phyloP scores from a whole-genome alignment of 2,329 filamentous ascomycete species.

The Alternaria brassicae region DNA sequence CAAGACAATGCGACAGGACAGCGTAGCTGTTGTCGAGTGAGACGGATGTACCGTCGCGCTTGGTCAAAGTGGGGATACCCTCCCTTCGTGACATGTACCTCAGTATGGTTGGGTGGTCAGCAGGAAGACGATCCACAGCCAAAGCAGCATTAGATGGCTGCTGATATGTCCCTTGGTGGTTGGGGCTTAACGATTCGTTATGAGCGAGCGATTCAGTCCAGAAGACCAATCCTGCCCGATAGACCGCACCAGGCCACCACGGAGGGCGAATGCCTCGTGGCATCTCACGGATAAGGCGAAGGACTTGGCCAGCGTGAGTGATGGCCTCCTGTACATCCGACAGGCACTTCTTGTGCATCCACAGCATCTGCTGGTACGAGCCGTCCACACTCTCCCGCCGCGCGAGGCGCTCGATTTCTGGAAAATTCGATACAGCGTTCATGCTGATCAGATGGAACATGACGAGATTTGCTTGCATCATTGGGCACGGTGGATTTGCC shows the following conservation, averaged over 20 bases:
- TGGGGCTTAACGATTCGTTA: conserved; percentile 53
- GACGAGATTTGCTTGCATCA: conserved; percentile 70
- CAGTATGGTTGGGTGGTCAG: conserved; percentile 60
- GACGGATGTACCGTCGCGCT: conserved; percentile 57
- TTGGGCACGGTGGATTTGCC: conserved; percentile 63
- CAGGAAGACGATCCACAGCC: conserved; percentile 58
- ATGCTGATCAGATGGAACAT: conserved; percentile 75
- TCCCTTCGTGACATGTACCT: conserved; percentile 62
- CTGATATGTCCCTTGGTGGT: conserved; percentile 48
- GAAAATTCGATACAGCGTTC: conserved; percentile 72
- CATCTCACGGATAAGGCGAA: conserved; percentile 68
- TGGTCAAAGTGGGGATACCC: conserved; percentile 61
- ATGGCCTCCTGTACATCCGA: conserved; percentile 68
- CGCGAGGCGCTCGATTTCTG: conserved; percentile 71
- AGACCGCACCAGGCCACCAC: conserved; percentile 76
- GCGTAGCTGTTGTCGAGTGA: conserved; percentile 57
- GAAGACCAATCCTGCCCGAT: conserved; percentile 61
- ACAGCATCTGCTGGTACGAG: conserved; percentile 62
- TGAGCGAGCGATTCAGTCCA: conserved; percentile 63
- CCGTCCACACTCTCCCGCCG: conserved; percentile 66
- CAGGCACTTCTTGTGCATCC: conserved; percentile 68
- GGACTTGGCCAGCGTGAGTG: conserved; percentile 72
- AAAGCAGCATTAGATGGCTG: conserved; percentile 51
- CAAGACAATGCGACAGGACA: conserved; percentile 60
- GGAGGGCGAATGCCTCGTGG: conserved; percentile 66